Evolutionary conservation across 2,329 filamentous ascomycete genomes (phyloP).

Genomic region (Aurifilum marmelostoma): DNA sequence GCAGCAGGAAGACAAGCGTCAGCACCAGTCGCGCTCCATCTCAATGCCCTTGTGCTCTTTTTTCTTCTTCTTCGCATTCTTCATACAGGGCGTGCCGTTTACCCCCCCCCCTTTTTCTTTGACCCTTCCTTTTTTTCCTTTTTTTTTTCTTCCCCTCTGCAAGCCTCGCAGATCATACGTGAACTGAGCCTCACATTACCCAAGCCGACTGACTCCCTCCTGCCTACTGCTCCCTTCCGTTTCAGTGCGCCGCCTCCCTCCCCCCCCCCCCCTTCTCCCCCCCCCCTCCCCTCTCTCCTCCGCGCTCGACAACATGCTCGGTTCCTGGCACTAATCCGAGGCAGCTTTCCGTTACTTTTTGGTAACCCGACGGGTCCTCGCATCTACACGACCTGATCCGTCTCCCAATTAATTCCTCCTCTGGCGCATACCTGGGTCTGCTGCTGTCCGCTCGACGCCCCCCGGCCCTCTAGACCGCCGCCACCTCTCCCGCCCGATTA

Average conservation of each 20-base stretch:
- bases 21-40: not conserved
- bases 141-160: not conserved
- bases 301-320: not conserved
- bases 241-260: slow-evolving; percentile 10
- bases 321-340: slow-evolving; percentile 23
- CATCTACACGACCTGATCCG: slow-evolving; percentile 7
- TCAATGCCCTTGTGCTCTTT: not conserved
- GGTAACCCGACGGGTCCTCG: slow-evolving; percentile 16
- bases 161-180: slow-evolving; percentile 23
- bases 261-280: no score
- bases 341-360: slow-evolving; percentile 22
- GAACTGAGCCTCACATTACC: slow-evolving; percentile 12
- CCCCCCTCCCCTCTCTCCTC: not conserved
- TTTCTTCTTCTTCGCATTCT: not conserved
- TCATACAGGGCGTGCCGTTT: not conserved
- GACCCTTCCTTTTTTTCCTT: not conserved
- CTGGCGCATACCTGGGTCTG: slow-evolving; percentile 12
- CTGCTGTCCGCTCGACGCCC: slow-evolving; percentile 4
- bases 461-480: slow-evolving; percentile 11
- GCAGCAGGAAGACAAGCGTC: not conserved
- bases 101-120: no score
- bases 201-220: slow-evolving; percentile 8
- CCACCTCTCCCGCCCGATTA: not conserved
- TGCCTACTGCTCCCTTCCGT: slow-evolving; percentile 18
- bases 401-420: slow-evolving; percentile 3